Conservation (phyloP, 805 yeast species). For the Millerago galiae region DNA sequence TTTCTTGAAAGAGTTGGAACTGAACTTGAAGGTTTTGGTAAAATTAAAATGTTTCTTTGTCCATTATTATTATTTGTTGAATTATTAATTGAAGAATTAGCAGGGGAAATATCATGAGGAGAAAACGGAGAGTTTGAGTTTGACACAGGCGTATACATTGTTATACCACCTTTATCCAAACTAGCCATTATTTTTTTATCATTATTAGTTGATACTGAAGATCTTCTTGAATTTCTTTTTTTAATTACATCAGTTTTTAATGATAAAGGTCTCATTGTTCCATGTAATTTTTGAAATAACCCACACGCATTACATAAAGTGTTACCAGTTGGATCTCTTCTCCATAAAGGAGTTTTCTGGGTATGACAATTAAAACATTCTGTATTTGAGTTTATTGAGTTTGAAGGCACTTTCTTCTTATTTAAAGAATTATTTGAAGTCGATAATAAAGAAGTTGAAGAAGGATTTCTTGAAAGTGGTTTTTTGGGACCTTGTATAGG, state of each 20-base stretch:
- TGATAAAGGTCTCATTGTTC: slow-evolving; percentile 84
- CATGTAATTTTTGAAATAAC: slow-evolving; percentile 81
- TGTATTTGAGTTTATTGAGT: slow-evolving; percentile 19
- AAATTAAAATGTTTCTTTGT: slow-evolving; percentile 23
- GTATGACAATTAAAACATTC: slow-evolving; percentile 86
- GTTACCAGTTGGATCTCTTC: slow-evolving; percentile 83
- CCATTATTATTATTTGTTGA: slow-evolving; percentile 7
- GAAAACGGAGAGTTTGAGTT: slow-evolving; percentile 19
- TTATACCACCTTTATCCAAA: slow-evolving; percentile 18
- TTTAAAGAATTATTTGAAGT: slow-evolving; percentile 15
- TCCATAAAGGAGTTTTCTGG: slow-evolving; percentile 87
- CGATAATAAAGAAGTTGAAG: slow-evolving; percentile 14
- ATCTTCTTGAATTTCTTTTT: slow-evolving; percentile 45
- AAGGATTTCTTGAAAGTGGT: slow-evolving; percentile 1
- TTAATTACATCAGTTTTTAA: slow-evolving; percentile 89
- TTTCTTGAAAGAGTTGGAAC: not conserved
- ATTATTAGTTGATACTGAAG: slow-evolving; percentile 14
- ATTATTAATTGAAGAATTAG: slow-evolving; percentile 1
- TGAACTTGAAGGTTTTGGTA: slow-evolving; percentile 22
- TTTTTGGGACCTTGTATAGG: not conserved
- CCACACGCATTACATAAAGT: slow-evolving; percentile 97
- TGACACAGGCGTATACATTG: slow-evolving; percentile 19
- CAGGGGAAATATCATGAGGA: slow-evolving; percentile 3
- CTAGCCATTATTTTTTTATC: slow-evolving; percentile 12
- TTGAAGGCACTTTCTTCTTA: slow-evolving; percentile 19